These are phyloP conservation scores for Rubus idaeus DNA, from an alignment of 306 rosid genomes.

Conservation along the genomic window DNA sequence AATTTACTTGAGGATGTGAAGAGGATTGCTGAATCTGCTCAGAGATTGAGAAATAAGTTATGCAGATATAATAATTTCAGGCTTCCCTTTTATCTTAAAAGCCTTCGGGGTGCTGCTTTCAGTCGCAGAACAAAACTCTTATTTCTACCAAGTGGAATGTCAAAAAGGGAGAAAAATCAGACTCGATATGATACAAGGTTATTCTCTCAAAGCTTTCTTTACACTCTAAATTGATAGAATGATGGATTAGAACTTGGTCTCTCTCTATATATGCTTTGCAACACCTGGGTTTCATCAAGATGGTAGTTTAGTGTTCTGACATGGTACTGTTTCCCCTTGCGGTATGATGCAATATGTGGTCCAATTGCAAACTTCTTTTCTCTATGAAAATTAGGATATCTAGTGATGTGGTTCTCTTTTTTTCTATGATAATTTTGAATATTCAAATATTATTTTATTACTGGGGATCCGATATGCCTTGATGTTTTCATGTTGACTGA, in stretches of 20 bases:
- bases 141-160: constrained; percentile 78
- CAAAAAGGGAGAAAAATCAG: constrained; percentile 70
- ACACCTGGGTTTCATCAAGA: background rate
- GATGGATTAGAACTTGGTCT: background rate
- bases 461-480: background rate
- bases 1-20: constrained; percentile 84
- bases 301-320: background rate
- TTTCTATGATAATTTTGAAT: no score
- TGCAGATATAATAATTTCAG: constrained; percentile 43
- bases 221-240: background rate
- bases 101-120: constrained; percentile 54
- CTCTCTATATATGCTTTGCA: no score
- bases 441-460: no score
- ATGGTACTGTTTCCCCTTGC: no score
- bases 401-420: no score
- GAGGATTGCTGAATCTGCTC: constrained; percentile 85
- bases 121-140: constrained; percentile 62
- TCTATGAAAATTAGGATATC: no score
- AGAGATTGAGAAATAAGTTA: constrained; percentile 60
- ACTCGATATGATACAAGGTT: constrained; percentile 73
- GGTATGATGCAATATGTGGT: no score
- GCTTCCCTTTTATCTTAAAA: constrained; percentile 54
- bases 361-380: no score
- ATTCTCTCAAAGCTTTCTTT: constrained; percentile 1
- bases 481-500: background rate